These are phyloP conservation scores for Yarrowia sp. DNA, from an alignment of 805 yeast species.

Conservation along the genomic window DNA sequence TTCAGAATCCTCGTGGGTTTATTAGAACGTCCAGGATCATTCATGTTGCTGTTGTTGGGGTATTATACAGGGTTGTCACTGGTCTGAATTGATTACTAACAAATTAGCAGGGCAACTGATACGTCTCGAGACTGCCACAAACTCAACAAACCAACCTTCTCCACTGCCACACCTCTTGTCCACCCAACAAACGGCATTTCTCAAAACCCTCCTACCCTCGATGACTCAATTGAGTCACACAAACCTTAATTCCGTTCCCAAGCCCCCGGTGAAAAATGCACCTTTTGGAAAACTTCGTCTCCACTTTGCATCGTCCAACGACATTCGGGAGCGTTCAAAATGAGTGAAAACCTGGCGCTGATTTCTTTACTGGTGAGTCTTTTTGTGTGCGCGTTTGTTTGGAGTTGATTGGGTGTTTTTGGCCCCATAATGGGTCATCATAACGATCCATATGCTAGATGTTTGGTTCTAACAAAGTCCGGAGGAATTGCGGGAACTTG, in stretches of 20 bases:
- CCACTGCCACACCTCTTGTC: no score
- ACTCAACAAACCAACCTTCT: no score
- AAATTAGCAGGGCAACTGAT: no score
- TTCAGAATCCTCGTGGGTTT: no score
- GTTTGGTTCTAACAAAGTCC: conserved; percentile 31
- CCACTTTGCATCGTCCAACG: not conserved
- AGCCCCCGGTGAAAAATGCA: not conserved
- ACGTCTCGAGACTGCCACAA: no score
- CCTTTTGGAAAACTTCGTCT: not conserved
- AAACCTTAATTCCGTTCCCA: not conserved
- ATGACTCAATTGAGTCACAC: conserved; percentile 23
- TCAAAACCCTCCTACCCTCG: not conserved
- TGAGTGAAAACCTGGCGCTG: conserved; percentile 27
- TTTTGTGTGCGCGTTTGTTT: not conserved
- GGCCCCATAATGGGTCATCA: no score
- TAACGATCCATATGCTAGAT: no score
- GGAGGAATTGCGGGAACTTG: conserved; percentile 98
- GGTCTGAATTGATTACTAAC: no score
- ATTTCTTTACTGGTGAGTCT: conserved; percentile 27
- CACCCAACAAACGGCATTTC: no score
- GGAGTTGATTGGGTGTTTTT: not conserved
- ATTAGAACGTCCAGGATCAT: not conserved
- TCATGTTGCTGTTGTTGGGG: not conserved
- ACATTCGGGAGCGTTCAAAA: not conserved
- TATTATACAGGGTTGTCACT: no score